phyloP scores from a whole-genome alignment of 2,329 filamentous ascomycete species.

The Mycosphaerella sp. region DNA sequence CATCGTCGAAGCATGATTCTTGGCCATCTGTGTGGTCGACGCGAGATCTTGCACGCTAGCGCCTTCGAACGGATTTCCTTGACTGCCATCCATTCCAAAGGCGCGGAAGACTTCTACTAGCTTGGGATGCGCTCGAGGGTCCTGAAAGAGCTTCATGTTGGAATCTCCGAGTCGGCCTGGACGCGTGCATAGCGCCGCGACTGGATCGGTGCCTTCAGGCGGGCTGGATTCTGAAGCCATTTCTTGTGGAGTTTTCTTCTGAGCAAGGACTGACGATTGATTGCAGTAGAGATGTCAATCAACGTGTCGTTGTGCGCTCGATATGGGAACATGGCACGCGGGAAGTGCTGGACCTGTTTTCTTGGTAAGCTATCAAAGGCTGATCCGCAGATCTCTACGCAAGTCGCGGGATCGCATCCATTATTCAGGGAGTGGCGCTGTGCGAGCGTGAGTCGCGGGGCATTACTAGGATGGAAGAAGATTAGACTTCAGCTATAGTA shows the following conservation, averaged over 20 bases:
- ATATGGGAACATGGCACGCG: not conserved
- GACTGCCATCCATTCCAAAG: slow-evolving; percentile 20
- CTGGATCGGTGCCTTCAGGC: not conserved
- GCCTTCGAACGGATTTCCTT: slow-evolving; percentile 16
- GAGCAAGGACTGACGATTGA: not conserved
- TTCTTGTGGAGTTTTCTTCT: not conserved
- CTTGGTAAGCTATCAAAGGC: not conserved
- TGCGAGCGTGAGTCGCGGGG: not conserved
- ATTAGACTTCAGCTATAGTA: no score
- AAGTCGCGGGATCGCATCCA: not conserved
- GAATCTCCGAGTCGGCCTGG: slow-evolving; percentile 25
- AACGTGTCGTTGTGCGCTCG: no score
- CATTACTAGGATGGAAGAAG: no score
- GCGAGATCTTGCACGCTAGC: slow-evolving; percentile 17
- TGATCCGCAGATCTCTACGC: not conserved
- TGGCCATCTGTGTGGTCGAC: slow-evolving; percentile 18
- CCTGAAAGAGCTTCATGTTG: slow-evolving; percentile 22
- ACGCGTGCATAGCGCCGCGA: slow-evolving; percentile 11
- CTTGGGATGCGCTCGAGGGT: slow-evolving; percentile 25
- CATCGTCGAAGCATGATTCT: slow-evolving; percentile 13
- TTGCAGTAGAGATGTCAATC: not conserved
- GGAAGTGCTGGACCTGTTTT: not conserved
- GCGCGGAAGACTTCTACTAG: slow-evolving; percentile 20
- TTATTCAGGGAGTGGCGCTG: not conserved
- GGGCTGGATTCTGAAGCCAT: not conserved